phyloP scores from a whole-genome alignment of 441 rosid species.

The Hura crepitans region DNA sequence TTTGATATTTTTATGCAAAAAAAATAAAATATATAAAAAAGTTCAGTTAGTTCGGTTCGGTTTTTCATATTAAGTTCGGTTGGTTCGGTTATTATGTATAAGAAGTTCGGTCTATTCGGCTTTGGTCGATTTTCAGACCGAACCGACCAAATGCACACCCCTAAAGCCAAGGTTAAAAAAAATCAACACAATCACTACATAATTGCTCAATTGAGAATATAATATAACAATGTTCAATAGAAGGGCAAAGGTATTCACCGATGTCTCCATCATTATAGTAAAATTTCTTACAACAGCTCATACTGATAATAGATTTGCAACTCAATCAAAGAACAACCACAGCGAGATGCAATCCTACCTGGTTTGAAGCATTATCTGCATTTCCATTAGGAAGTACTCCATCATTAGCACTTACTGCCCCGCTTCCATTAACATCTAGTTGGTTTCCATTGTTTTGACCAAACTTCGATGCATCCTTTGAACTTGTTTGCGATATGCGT shows the following conservation, averaged over 20 bases:
- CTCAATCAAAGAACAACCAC: background rate
- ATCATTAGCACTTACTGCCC: slow-evolving; percentile 31
- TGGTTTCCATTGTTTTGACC: slow-evolving; percentile 54
- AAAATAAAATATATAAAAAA: too few species aligned
- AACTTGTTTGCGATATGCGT: slow-evolving; percentile 40
- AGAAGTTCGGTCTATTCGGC: too few species aligned
- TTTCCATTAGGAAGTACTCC: slow-evolving; percentile 44
- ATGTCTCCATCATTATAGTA: background rate
- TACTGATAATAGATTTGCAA: background rate
- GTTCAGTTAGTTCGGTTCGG: too few species aligned
- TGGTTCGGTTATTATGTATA: too few species aligned
- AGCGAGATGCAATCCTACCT: slow-evolving; percentile 40
- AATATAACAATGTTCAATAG: background rate
- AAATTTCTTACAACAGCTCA: background rate
- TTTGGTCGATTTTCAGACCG: too few species aligned
- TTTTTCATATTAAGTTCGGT: too few species aligned
- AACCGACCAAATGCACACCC: too few species aligned
- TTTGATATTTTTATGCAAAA: too few species aligned
- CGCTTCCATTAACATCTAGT: slow-evolving; percentile 47
- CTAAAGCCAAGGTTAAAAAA: too few species aligned
- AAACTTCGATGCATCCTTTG: slow-evolving; percentile 51
- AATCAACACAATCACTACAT: too few species aligned
- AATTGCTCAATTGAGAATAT: background rate
- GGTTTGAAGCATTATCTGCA: slow-evolving; percentile 45
- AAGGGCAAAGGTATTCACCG: background rate